phyloP scores from a whole-genome alignment of 2,329 filamentous ascomycete species.

The Hysterium pulicare region DNA sequence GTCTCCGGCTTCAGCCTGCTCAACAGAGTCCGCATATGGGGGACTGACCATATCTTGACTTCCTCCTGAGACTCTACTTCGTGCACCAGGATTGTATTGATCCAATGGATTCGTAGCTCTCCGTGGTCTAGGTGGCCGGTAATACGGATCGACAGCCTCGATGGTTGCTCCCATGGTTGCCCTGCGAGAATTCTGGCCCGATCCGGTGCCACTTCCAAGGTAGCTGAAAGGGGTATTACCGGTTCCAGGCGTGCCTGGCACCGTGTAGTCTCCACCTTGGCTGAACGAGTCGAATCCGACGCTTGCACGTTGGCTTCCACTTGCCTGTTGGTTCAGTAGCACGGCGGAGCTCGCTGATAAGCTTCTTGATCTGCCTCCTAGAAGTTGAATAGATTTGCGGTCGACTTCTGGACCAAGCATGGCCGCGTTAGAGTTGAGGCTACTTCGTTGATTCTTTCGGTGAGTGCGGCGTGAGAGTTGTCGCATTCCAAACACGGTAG shows the following conservation, averaged over 20 bases:
- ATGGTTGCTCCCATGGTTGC: slow-evolving; percentile 33
- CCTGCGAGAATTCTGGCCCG: slow-evolving; percentile 40
- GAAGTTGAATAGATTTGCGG: slow-evolving; percentile 57
- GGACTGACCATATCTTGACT: slow-evolving; percentile 47
- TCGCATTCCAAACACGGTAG: slow-evolving; percentile 83
- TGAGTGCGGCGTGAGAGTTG: slow-evolving; percentile 74
- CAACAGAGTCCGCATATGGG: slow-evolving; percentile 44
- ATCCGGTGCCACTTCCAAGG: slow-evolving; percentile 53
- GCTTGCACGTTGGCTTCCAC: slow-evolving; percentile 46
- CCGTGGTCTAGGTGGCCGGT: slow-evolving; percentile 74
- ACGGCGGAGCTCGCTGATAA: slow-evolving; percentile 61
- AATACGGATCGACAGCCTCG: slow-evolving; percentile 69
- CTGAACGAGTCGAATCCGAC: slow-evolving; percentile 53
- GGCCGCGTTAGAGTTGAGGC: slow-evolving; percentile 75
- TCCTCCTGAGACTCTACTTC: slow-evolving; percentile 44
- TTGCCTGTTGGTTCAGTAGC: slow-evolving; percentile 52
- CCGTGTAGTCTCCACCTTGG: slow-evolving; percentile 50
- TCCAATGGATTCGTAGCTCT: slow-evolving; percentile 57
- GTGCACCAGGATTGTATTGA: slow-evolving; percentile 38
- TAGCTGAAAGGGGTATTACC: slow-evolving; percentile 72
- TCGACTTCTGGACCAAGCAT: slow-evolving; percentile 72
- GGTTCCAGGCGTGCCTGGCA: slow-evolving; percentile 70
- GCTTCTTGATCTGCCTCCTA: slow-evolving; percentile 54
- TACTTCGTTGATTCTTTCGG: slow-evolving; percentile 66
- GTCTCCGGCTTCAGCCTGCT: slow-evolving; percentile 30